A percentile compares a stretch with the other conserved stretches of the same genome.
phyloP scores from a whole-genome alignment of 2,329 filamentous ascomycete species.

The Ilyonectria destructans region DNA sequence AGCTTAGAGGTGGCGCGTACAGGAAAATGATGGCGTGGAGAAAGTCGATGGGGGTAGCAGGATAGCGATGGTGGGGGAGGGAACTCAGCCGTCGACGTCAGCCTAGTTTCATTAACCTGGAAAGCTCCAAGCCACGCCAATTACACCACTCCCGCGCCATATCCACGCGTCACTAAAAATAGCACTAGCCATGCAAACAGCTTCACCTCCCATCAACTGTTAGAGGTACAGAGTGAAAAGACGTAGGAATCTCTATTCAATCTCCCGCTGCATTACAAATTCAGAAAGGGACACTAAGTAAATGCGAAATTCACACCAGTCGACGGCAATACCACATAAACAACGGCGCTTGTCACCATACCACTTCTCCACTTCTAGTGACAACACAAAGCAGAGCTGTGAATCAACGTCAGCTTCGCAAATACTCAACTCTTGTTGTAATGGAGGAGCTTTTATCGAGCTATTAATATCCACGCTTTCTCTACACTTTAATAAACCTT shows the following conservation, averaged over 20 bases:
- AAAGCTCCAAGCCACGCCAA: constrained; percentile 10
- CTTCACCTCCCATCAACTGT: neutral
- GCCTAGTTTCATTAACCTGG: constrained; percentile 7
- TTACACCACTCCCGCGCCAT: neutral
- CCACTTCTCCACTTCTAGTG: no score
- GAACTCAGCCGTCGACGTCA: constrained; percentile 20
- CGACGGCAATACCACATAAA: neutral
- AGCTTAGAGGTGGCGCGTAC: constrained; percentile 1
- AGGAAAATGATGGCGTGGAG: neutral
- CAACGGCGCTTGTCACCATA: neutral
- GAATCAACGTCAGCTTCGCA: no score
- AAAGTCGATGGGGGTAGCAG: constrained; percentile 3
- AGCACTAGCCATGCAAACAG: neutral
- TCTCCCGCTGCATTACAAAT: no score
- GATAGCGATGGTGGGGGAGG: constrained; percentile 16
- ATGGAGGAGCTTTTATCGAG: no score
- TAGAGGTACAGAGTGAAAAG: neutral
- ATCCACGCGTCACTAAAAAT: constrained; percentile 2
- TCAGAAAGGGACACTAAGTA: neutral
- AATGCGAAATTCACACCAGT: neutral
- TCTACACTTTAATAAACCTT: neutral
- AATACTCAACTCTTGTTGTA: no score
- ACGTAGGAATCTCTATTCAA: neutral
- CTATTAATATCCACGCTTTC: no score
- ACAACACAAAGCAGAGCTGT: neutral